Percentiles rank a stretch among this genome's conserved stretches.
Conservation (phyloP, 2,329 filamentous ascomycete genomes). For the Cladosporium halotolerans region DNA sequence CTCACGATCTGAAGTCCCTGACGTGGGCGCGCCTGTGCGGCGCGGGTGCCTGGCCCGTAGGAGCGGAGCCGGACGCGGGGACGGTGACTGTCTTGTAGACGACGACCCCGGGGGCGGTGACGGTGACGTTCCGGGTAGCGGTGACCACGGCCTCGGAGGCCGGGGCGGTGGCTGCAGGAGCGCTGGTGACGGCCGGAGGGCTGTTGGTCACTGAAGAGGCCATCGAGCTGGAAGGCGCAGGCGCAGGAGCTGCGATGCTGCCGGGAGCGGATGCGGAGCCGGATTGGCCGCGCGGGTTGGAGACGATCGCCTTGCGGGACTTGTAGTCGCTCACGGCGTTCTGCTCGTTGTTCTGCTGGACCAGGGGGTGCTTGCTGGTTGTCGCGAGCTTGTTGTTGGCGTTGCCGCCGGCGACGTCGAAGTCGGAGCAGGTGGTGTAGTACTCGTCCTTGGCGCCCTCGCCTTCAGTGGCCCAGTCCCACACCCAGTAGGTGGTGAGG, state of each 20-base stretch:
- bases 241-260: slow-evolving; percentile 13
- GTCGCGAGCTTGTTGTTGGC: slow-evolving; percentile 5
- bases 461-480: slow-evolving; percentile 71
- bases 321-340: slow-evolving; percentile 35
- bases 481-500: slow-evolving; percentile 91
- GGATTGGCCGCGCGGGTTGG: slow-evolving; percentile 15
- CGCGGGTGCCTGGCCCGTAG: neutral
- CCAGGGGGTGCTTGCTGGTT: slow-evolving; percentile 23
- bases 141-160: neutral
- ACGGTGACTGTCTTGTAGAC: neutral
- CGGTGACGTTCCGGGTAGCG: neutral
- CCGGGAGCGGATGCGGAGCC: slow-evolving; percentile 18
- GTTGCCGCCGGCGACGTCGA: slow-evolving; percentile 38
- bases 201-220: neutral
- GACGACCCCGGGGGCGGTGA: neutral
- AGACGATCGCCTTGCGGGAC: slow-evolving; percentile 35
- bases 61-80: neutral
- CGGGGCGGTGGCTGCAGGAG: neutral
- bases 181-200: neutral
- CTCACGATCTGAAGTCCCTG: too few species aligned
- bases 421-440: slow-evolving; percentile 54
- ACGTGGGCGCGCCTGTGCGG: too few species aligned
- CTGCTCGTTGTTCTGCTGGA: slow-evolving; percentile 38
- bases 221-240: neutral
- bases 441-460: slow-evolving; percentile 48